Percentiles rank a stretch among this genome's conserved stretches.
These are phyloP conservation scores for Solanum ossicruentum DNA, from an alignment of 257 asterid species.

Conservation along the genomic window DNA sequence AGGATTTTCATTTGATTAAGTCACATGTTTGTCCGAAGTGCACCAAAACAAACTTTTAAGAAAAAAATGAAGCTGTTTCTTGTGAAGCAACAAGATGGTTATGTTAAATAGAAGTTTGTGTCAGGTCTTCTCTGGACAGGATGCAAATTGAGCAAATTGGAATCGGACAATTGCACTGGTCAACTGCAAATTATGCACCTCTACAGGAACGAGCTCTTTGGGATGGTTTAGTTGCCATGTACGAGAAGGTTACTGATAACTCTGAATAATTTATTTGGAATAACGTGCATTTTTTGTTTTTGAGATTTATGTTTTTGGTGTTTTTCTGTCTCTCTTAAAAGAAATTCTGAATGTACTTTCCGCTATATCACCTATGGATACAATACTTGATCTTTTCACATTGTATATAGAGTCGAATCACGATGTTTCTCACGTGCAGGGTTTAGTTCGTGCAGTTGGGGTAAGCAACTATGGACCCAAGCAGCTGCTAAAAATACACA, in stretches of 20 bases:
- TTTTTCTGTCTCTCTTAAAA: not conserved
- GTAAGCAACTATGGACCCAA: conserved; percentile 97
- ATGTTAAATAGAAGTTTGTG: not conserved
- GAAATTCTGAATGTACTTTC: not conserved
- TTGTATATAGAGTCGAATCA: not conserved
- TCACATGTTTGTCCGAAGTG: not conserved
- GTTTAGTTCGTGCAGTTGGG: conserved; percentile 86
- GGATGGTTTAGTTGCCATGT: conserved; percentile 99
- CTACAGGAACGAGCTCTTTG: conserved; percentile 89
- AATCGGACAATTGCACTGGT: conserved; percentile 94
- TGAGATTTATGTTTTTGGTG: not conserved
- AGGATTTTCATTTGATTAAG: not conserved
- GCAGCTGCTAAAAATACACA: conserved; percentile 68
- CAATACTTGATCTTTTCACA: not conserved
- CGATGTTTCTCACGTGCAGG: conserved; percentile 18
- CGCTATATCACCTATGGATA: not conserved
- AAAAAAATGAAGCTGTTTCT: not conserved
- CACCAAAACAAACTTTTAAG: not conserved
- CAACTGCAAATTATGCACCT: conserved; percentile 95
- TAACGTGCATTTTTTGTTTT: no score
- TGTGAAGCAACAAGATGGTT: not conserved
- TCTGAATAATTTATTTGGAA: no score
- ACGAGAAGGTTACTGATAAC: conserved; percentile 59
- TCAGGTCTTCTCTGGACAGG: conserved; percentile 76
- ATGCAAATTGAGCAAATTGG: conserved; percentile 72